Conservation (phyloP, 2,329 filamentous ascomycete species). For the Blastomyces emzantsi region DNA sequence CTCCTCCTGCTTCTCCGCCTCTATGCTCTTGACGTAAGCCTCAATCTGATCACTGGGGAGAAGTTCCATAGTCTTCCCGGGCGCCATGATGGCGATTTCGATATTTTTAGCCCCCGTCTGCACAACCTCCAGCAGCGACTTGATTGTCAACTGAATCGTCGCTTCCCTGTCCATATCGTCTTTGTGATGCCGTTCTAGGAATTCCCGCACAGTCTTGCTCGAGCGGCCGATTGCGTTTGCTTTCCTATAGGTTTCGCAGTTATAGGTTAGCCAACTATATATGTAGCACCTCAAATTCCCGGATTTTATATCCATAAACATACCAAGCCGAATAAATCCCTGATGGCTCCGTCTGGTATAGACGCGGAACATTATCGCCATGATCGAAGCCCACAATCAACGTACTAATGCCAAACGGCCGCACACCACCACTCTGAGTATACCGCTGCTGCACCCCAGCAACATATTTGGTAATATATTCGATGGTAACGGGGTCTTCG, state of each 20-base stretch:
- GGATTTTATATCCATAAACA: slow-evolving; percentile 23
- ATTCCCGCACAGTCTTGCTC: slow-evolving; percentile 97
- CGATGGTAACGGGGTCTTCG: slow-evolving; percentile 93
- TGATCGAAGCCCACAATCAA: slow-evolving; percentile 98
- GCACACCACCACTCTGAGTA: slow-evolving; percentile 95
- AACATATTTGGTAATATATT: slow-evolving; percentile 99
- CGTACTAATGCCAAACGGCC: slow-evolving; percentile 98
- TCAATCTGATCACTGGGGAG: slow-evolving; percentile 94
- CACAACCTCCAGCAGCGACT: slow-evolving; percentile 94
- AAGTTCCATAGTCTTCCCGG: slow-evolving; percentile 85
- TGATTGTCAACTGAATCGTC: slow-evolving; percentile 94
- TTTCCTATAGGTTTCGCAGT: slow-evolving; percentile 56
- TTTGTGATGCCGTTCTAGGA: slow-evolving; percentile 98
- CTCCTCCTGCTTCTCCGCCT: slow-evolving; percentile 99
- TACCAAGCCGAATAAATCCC: slow-evolving; percentile 99
- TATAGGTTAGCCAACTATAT: background rate
- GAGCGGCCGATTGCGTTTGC: slow-evolving; percentile 97
- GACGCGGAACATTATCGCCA: slow-evolving; percentile 73
- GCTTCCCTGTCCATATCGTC: slow-evolving; percentile 93
- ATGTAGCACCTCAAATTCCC: slow-evolving; percentile 15
- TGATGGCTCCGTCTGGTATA: slow-evolving; percentile 99
- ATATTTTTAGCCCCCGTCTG: slow-evolving; percentile 99
- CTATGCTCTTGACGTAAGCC: slow-evolving; percentile 95
- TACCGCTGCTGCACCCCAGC: slow-evolving; percentile 97
- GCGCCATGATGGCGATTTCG: slow-evolving; percentile 96